Conservation (phyloP, 306 rosid genomes). For the Prunus mira region DNA sequence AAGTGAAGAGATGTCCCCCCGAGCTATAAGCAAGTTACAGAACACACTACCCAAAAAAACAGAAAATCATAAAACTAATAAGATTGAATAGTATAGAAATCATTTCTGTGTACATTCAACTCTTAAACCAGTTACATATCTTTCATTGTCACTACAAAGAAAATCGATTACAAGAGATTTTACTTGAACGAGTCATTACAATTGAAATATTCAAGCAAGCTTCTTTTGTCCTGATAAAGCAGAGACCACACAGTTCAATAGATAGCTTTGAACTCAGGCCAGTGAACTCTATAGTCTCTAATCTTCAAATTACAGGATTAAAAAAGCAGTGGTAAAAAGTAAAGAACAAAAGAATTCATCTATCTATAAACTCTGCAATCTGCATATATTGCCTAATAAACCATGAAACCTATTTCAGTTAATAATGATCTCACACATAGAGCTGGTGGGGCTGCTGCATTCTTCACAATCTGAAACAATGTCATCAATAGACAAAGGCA, state of each 20-base stretch:
- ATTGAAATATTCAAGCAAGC: slow-evolving; percentile 14
- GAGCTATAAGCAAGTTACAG: too few relatives aligned
- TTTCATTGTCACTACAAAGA: neutral
- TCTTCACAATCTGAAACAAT: slow-evolving; percentile 57
- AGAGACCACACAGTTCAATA: slow-evolving; percentile 44
- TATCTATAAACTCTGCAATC: neutral
- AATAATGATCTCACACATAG: slow-evolving; percentile 37
- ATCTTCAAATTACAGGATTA: slow-evolving; percentile 11
- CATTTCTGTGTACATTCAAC: neutral
- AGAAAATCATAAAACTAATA: neutral
- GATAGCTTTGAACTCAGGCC: slow-evolving; percentile 56
- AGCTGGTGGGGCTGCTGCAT: neutral
- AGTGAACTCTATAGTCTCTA: slow-evolving; percentile 27
- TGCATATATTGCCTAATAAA: neutral
- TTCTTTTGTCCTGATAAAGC: slow-evolving; percentile 17
- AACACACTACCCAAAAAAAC: too few relatives aligned
- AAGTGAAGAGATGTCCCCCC: too few relatives aligned
- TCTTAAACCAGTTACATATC: neutral
- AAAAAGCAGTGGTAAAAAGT: neutral
- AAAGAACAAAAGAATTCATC: slow-evolving; percentile 37
- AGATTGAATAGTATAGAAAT: neutral
- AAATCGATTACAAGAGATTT: neutral
- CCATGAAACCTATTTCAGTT: slow-evolving; percentile 6
- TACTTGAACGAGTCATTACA: slow-evolving; percentile 7
- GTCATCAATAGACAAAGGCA: slow-evolving; percentile 53